Percentiles rank a stretch among this genome's conserved stretches.
phyloP scores from a whole-genome alignment of 495 filamentous ascomycete species.

The Emericellopsis terricola region DNA sequence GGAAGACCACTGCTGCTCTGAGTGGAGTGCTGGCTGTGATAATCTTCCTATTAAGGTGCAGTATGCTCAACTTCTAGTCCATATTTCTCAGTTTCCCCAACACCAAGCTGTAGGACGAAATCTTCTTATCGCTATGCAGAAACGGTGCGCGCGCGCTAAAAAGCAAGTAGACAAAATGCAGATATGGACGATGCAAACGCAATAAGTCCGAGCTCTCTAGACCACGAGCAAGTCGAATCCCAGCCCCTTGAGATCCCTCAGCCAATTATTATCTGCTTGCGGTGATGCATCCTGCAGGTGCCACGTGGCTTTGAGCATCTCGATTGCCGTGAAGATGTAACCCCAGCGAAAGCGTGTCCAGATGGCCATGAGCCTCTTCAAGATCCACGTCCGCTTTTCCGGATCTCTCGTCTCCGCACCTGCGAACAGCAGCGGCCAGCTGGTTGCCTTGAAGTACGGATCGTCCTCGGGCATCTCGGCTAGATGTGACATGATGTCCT shows the following conservation, averaged over 20 bases:
- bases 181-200: background rate
- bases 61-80: too few species aligned
- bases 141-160: too few species aligned
- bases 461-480: constrained; percentile 24
- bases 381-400: constrained; percentile 14
- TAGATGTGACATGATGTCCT: constrained; percentile 25
- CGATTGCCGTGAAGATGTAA: constrained; percentile 22
- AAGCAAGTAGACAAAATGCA: background rate
- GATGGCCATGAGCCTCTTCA: constrained; percentile 17
- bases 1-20: too few species aligned
- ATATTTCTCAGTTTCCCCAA: too few species aligned
- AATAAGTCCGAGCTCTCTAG: constrained; percentile 2
- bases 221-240: constrained; percentile 23
- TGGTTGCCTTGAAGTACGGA: constrained; percentile 32
- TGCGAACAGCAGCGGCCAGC: constrained; percentile 40
- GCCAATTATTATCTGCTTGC: constrained; percentile 12
- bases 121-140: too few species aligned
- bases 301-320: constrained; percentile 23
- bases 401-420: constrained; percentile 27
- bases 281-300: constrained; percentile 4
- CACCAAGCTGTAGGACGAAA: too few species aligned
- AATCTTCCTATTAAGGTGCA: too few species aligned
- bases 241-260: constrained; percentile 15
- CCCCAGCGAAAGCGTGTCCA: constrained; percentile 25
- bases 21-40: too few species aligned